A percentile compares a stretch with the other conserved stretches of the same genome.
phyloP scores from a whole-genome alignment of 345 rosid species.

The Alliaria petiolata region DNA sequence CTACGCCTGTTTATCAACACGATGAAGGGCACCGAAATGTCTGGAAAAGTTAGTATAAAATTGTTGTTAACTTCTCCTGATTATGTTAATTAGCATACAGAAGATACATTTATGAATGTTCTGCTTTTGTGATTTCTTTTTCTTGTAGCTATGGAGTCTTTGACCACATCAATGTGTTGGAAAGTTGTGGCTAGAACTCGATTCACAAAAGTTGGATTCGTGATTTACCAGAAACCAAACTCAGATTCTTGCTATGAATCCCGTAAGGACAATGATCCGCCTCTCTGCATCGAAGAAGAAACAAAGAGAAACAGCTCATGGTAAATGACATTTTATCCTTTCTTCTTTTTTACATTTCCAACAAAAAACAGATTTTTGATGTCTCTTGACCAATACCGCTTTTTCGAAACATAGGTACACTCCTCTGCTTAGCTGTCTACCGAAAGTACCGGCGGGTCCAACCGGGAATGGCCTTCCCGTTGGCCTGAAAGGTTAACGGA shows the following conservation, averaged over 20 bases:
- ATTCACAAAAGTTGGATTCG: conserved; percentile 63
- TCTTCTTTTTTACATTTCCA: neutral
- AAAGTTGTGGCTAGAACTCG: conserved; percentile 58
- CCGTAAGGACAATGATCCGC: conserved; percentile 47
- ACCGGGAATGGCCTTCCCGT: conserved; percentile 49
- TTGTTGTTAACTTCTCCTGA: neutral
- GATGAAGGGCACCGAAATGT: conserved; percentile 54
- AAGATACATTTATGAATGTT: neutral
- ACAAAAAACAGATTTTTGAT: neutral
- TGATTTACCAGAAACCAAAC: conserved; percentile 76
- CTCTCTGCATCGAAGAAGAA: conserved; percentile 50
- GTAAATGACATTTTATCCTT: conserved; percentile 42
- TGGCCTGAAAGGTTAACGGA: conserved; percentile 79
- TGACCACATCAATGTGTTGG: conserved; percentile 91
- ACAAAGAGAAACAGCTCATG: conserved; percentile 45
- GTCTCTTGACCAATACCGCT: neutral
- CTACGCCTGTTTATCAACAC: conserved; percentile 80
- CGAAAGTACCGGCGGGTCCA: conserved; percentile 49
- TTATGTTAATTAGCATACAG: neutral
- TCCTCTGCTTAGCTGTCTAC: conserved; percentile 59
- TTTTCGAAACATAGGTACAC: conserved; percentile 49
- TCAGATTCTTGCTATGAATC: conserved; percentile 66
- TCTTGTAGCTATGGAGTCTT: conserved; percentile 63
- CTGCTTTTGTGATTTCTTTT: neutral
- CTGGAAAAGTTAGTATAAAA: conserved; percentile 58